These are phyloP conservation scores for Arachis monticola DNA, from an alignment of 331 rosid genomes.

Conservation along the genomic window DNA sequence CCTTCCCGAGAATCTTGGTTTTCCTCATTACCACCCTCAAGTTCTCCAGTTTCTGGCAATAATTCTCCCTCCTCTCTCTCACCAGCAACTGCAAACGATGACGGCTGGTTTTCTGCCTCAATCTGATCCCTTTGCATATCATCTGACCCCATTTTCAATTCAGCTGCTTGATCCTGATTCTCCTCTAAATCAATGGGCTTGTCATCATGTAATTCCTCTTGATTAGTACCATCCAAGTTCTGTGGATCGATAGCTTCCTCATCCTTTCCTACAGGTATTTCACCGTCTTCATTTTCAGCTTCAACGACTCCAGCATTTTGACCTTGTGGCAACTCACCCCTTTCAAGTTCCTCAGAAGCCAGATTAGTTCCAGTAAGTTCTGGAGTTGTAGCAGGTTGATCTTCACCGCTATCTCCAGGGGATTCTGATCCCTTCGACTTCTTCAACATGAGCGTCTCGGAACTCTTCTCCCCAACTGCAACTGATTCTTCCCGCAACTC, in stretches of 20 bases:
- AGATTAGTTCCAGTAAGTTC: conserved; percentile 56
- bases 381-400: conserved; percentile 46
- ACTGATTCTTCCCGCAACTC: conserved; percentile 70
- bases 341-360: conserved; percentile 61
- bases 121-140: conserved; percentile 63
- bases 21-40: conserved; percentile 65
- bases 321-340: conserved; percentile 65
- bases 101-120: conserved; percentile 64
- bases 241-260: conserved; percentile 62
- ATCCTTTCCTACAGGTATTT: conserved; percentile 52
- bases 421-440: conserved; percentile 75
- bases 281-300: conserved; percentile 68
- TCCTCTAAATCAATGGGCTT: conserved; percentile 55
- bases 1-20: conserved; percentile 63
- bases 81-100: conserved; percentile 47
- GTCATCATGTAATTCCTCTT: conserved; percentile 62
- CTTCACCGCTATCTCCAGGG: conserved; percentile 58
- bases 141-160: conserved; percentile 54
- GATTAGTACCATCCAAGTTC: conserved; percentile 48
- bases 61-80: conserved; percentile 96
- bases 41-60: conserved; percentile 63
- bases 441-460: conserved; percentile 65
- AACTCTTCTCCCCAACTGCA: conserved; percentile 55
- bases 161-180: conserved; percentile 60
- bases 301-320: conserved; percentile 65